phyloP scores from a whole-genome alignment of 768 basidiomycete species.

The Epithele typhae region DNA sequence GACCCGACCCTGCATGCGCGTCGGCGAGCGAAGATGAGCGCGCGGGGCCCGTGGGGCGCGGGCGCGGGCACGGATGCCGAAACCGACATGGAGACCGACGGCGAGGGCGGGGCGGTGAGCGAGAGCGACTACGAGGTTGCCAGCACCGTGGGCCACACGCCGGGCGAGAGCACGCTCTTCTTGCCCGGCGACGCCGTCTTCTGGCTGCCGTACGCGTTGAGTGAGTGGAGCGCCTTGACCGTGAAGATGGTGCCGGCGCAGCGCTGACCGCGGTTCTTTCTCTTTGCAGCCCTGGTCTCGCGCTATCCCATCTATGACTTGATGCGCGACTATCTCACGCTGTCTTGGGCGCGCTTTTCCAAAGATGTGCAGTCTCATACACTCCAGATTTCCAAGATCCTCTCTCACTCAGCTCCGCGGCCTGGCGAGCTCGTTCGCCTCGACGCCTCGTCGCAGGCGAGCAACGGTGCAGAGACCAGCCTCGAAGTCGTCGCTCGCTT shows the following conservation, averaged over 20 bases:
- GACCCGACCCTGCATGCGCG: conserved; percentile 61
- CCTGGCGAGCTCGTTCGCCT: conserved; percentile 84
- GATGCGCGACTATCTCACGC: conserved; percentile 93
- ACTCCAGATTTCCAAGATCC: conserved; percentile 82
- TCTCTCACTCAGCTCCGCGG: conserved; percentile 83
- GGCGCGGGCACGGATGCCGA: conserved; percentile 67
- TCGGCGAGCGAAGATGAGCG: conserved; percentile 48
- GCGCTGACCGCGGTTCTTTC: neutral
- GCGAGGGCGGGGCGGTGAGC: conserved; percentile 70
- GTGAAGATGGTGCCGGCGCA: neutral
- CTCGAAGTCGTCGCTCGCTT: conserved; percentile 87
- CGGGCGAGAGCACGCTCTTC: conserved; percentile 86
- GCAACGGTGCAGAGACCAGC: conserved; percentile 45
- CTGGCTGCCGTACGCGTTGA: conserved; percentile 92
- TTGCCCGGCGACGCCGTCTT: conserved; percentile 87
- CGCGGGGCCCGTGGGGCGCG: conserved; percentile 66
- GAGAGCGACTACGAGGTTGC: conserved; percentile 86
- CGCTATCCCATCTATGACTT: conserved; percentile 92
- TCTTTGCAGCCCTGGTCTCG: conserved; percentile 68
- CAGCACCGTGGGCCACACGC: conserved; percentile 75
- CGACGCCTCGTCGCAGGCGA: conserved; percentile 64
- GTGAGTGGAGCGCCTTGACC: conserved; percentile 43
- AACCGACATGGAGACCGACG: conserved; percentile 61
- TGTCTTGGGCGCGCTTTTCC: conserved; percentile 91
- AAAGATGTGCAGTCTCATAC: conserved; percentile 94